Conservation (phyloP, 2,329 filamentous ascomycete species). For the Xylaria sp. region DNA sequence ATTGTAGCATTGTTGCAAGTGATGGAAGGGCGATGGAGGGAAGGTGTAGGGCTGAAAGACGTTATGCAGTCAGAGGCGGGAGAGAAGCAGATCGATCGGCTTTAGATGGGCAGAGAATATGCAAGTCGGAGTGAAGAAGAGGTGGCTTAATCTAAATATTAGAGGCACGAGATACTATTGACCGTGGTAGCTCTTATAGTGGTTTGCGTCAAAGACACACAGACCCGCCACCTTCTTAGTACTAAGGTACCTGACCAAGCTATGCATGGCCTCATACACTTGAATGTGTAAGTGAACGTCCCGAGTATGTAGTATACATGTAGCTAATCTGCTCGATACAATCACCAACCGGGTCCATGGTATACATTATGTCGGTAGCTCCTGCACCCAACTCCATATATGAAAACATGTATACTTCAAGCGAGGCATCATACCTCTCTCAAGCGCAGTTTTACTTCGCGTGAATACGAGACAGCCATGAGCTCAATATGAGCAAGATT, state of each 20-base stretch:
- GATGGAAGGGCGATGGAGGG: conserved; percentile 46
- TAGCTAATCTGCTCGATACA: conserved; percentile 17
- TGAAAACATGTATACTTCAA: too few relatives aligned
- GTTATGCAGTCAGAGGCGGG: not conserved
- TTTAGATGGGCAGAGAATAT: not conserved
- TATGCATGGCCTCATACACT: not conserved
- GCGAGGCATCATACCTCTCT: not conserved
- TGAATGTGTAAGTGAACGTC: not conserved
- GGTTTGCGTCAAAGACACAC: not conserved
- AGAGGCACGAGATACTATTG: not conserved
- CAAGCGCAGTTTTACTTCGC: not conserved
- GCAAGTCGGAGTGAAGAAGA: conserved; percentile 10
- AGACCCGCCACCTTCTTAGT: conserved; percentile 18
- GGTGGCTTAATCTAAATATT: conserved; percentile 27
- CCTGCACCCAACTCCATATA: not conserved
- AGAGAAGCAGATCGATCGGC: not conserved
- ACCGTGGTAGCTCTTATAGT: conserved; percentile 23
- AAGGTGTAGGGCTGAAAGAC: not conserved
- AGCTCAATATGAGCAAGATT: conserved; percentile 37
- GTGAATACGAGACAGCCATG: not conserved
- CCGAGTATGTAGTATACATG: not conserved
- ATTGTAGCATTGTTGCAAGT: conserved; percentile 50
- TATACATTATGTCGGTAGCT: not conserved
- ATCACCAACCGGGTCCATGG: conserved; percentile 7
- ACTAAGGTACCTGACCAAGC: not conserved